Percentiles rank a stretch among this genome's conserved stretches.
Evolutionary conservation across 768 basidiomycete species (phyloP).

Genomic region (Boletus pseudo-olivaceus): DNA sequence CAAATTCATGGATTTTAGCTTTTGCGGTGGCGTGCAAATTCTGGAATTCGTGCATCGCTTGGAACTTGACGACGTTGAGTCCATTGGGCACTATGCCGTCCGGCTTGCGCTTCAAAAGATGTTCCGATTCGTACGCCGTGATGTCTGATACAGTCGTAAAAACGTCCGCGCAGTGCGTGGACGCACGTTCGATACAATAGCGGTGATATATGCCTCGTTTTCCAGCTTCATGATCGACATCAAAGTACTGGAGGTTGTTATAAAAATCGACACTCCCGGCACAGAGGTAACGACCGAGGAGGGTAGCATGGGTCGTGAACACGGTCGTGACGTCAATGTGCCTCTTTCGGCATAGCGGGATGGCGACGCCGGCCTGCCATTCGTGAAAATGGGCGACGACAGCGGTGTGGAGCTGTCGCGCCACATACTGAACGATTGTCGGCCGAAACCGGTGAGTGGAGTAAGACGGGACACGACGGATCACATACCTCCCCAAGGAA

Average conservation of each 20-base stretch:
- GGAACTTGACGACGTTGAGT: conserved; percentile 97
- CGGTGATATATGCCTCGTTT: conserved; percentile 98
- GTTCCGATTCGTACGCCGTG: conserved; percentile 96
- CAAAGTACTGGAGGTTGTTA: conserved; percentile 99
- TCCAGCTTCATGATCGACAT: conserved; percentile 98
- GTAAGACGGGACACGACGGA: conserved; percentile 7
- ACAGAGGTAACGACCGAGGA: conserved; percentile 97
- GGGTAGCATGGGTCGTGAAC: conserved; percentile 97
- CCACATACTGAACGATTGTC: conserved; percentile 56
- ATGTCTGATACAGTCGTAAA: conserved; percentile 99
- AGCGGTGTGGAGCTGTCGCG: conserved; percentile 76
- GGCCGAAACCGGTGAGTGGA: conserved; percentile 6
- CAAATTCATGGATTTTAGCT: conserved; percentile 98
- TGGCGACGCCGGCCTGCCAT: conserved; percentile 98
- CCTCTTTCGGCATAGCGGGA: conserved; percentile 90
- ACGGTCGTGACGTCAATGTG: conserved; percentile 98
- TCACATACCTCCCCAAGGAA: conserved; percentile 92
- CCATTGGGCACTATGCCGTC: conserved; percentile 98
- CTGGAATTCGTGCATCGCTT: conserved; percentile 99
- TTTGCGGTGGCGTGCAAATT: conserved; percentile 91
- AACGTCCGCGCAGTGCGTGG: conserved; percentile 94
- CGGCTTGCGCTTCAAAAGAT: conserved; percentile 94
- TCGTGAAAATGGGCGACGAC: conserved; percentile 99
- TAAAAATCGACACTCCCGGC: conserved; percentile 99
- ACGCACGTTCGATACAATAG: conserved; percentile 95